Conservation (phyloP, 2,329 filamentous ascomycete species). For the Xylaria sp. region DNA sequence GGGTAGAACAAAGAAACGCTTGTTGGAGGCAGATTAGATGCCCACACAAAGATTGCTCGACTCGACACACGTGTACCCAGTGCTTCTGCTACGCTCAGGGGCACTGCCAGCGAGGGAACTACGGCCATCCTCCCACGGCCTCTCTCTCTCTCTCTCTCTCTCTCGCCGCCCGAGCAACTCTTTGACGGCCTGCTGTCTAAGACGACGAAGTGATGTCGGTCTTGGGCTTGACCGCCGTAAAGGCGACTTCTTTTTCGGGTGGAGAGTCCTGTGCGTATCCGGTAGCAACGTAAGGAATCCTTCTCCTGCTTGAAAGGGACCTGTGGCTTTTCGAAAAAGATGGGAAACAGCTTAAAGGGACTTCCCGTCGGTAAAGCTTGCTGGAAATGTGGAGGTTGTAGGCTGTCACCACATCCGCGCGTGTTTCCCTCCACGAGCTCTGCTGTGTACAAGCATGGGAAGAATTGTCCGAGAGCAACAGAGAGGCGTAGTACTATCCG, state of each 20-base stretch:
- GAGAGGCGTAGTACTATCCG: slow-evolving; percentile 37
- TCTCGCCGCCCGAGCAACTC: slow-evolving; percentile 21
- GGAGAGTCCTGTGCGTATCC: slow-evolving; percentile 43
- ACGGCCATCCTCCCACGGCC: not conserved
- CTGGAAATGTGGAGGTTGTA: slow-evolving; percentile 42
- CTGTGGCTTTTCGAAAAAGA: slow-evolving; percentile 47
- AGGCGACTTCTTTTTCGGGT: slow-evolving; percentile 32
- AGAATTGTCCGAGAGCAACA: slow-evolving; percentile 42
- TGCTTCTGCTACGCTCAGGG: slow-evolving; percentile 31
- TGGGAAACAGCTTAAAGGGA: slow-evolving; percentile 24
- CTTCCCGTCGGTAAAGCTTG: slow-evolving; percentile 30
- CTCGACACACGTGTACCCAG: slow-evolving; percentile 58
- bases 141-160: slow-evolving; percentile 22
- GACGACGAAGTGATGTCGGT: slow-evolving; percentile 25
- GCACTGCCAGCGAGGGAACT: slow-evolving; percentile 16
- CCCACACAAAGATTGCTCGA: slow-evolving; percentile 48
- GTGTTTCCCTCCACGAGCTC: slow-evolving; percentile 43
- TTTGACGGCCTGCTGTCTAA: slow-evolving; percentile 27
- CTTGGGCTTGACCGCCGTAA: slow-evolving; percentile 39
- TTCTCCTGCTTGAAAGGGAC: slow-evolving; percentile 33
- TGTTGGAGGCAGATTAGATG: slow-evolving; percentile 38
- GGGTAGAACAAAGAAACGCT: slow-evolving; percentile 51
- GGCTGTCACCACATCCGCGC: slow-evolving; percentile 43
- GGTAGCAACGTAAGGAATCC: slow-evolving; percentile 31
- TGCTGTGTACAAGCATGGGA: slow-evolving; percentile 42